These are phyloP conservation scores for Taiwanofungus camphoratus DNA, from an alignment of 1,284 basidiomycete species.

Conservation along the genomic window DNA sequence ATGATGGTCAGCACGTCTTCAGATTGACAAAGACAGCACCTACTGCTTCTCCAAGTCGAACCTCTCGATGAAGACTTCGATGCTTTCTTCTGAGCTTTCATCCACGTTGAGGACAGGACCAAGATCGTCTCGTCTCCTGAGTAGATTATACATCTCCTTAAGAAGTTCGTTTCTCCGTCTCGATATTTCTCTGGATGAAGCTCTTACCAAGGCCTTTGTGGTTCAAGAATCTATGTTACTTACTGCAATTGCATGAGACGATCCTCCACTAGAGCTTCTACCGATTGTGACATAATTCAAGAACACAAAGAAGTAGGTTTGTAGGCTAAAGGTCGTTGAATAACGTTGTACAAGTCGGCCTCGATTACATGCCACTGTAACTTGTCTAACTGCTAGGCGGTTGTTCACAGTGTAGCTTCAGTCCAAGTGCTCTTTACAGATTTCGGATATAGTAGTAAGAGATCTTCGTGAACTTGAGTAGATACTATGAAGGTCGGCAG, in stretches of 20 bases:
- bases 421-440: too few relatives aligned
- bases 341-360: too few relatives aligned
- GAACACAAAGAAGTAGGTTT: too few relatives aligned
- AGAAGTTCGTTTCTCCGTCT: slow-evolving; percentile 60
- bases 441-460: too few relatives aligned
- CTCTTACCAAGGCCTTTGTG: background rate
- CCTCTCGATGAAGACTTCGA: slow-evolving; percentile 45
- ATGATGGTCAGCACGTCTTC: slow-evolving; percentile 1
- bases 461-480: too few relatives aligned
- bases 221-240: slow-evolving; percentile 12
- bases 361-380: too few relatives aligned
- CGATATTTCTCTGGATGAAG: slow-evolving; percentile 44
- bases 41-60: slow-evolving; percentile 49
- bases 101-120: slow-evolving; percentile 33
- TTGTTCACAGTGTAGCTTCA: too few relatives aligned
- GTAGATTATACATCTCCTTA: slow-evolving; percentile 60
- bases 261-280: slow-evolving; percentile 30
- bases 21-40: slow-evolving; percentile 16
- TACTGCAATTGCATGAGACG: slow-evolving; percentile 37
- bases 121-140: slow-evolving; percentile 43
- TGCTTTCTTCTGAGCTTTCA: slow-evolving; percentile 37
- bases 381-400: too few relatives aligned
- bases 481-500: too few relatives aligned
- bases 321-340: too few relatives aligned
- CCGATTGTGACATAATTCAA: slow-evolving; percentile 13